Base-by-base conservation (phyloP, 768 basidiomycete species). In the Pleurotus giganteus region DNA sequence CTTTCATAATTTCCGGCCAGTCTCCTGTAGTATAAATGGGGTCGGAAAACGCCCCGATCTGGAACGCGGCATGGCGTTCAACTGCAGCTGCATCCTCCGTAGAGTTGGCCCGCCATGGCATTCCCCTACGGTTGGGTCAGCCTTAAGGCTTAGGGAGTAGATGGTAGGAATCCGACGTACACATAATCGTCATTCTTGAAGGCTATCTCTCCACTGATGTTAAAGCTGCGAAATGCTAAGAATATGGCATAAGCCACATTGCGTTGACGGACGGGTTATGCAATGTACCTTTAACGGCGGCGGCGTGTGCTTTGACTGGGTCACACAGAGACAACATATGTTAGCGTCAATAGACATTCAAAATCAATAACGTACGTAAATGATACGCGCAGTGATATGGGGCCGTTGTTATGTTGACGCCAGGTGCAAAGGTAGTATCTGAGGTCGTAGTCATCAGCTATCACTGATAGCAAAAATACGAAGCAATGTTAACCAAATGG, bases 181-280 rank as follows among this genome's bases (percentile, higher is more conserved):
- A 77, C 71, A 49, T 72, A 78, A 60, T 80, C 77, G 57, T 80
- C 79, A 56, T 76, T 80, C 63, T 83, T 83, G 64, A 79, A 76
- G 0, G 78, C 69, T 26, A 83, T 82, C 59, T 79, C 75, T n/a
- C 80, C 79, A 44, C 70, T 54, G n/a, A 78, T 79, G 17, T 71
- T 71, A 72, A 81, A 71, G 43, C 68, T 66, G 45, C 77, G 67
- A 64, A 80, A 82, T 0, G 72, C 75, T 51, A 37, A 75, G 29
- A 19, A 26, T 12, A 12, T 4, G 17, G 45, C 28, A n/a, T n/a
- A 21, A 34, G 34, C 58, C 4, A 56, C 32, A 21, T 7, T 13
- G 21, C n/a, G 11, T 32, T n/a, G 24, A 19, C 42, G 23, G 26
- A 0, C 15, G 11, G 42, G 27, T 9, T 41, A n/a, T 8, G 32